phyloP scores from a whole-genome alignment of 495 filamentous ascomycete species.

The Neurospora cerealis region DNA sequence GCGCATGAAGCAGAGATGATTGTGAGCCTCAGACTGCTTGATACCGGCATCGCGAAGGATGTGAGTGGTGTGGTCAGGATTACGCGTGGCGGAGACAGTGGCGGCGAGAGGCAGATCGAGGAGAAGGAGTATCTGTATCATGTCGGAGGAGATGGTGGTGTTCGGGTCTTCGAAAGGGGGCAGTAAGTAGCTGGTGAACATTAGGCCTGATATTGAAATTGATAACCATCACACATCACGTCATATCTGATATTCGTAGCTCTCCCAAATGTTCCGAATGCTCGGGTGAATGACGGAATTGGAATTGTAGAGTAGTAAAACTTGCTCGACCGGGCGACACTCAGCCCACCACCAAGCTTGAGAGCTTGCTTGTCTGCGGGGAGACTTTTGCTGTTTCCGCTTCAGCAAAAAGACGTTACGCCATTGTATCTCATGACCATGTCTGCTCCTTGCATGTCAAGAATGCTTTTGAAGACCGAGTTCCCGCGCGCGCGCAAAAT shows the following conservation, averaged over 20 bases:
- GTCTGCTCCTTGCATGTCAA: conserved; percentile 15
- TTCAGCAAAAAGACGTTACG: conserved; percentile 15
- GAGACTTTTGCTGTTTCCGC: not conserved
- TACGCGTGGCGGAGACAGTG: conserved; percentile 40
- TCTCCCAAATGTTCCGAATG: not conserved
- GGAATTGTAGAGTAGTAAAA: not conserved
- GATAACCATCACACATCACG: not conserved
- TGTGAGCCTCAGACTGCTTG: conserved; percentile 61
- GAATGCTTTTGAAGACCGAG: conserved; percentile 17
- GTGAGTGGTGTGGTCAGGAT: conserved; percentile 83
- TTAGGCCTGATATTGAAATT: not conserved
- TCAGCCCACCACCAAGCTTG: not conserved
- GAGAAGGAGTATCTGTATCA: conserved; percentile 75
- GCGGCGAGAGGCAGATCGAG: conserved; percentile 23
- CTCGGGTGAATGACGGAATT: not conserved
- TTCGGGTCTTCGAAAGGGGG: conserved; percentile 72
- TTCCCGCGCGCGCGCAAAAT: conserved; percentile 21
- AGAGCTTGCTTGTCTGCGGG: not conserved
- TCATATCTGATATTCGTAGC: not conserved
- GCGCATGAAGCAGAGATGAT: conserved; percentile 65
- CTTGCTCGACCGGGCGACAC: not conserved
- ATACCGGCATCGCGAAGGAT: conserved; percentile 79
- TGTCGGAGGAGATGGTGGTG: conserved; percentile 65
- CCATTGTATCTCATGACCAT: conserved; percentile 23
- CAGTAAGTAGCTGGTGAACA: conserved; percentile 14